A percentile compares a stretch with the other conserved stretches of the same genome.
These are phyloP conservation scores for Rosa multiflora DNA, from an alignment of 306 rosid genomes.

Conservation along the genomic window DNA sequence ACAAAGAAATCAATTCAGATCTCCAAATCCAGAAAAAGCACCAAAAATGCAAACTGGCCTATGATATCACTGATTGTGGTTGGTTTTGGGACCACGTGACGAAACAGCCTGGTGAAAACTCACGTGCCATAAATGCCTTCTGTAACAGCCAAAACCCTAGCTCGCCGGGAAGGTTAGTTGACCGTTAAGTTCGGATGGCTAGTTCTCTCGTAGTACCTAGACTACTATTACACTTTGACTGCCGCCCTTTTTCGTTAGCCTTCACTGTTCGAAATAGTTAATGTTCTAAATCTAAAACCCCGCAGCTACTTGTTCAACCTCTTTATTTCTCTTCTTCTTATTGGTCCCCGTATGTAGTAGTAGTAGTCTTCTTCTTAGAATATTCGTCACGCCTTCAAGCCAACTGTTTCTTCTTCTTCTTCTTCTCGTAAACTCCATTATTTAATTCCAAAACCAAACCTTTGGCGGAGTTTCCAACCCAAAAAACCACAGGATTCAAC, in stretches of 20 bases:
- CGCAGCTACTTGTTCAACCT: not conserved
- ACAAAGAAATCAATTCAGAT: not conserved
- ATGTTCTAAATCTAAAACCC: not conserved
- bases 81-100: not conserved
- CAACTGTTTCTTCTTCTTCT: not conserved
- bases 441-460: slow-evolving; percentile 16
- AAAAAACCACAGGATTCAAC: slow-evolving; percentile 19
- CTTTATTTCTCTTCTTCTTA: not conserved
- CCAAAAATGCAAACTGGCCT: not conserved
- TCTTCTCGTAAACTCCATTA: slow-evolving; percentile 25
- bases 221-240: not conserved
- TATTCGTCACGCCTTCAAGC: not conserved
- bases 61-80: not conserved
- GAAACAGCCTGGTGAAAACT: not conserved
- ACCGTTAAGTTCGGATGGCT: not conserved
- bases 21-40: not conserved
- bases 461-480: slow-evolving; percentile 45
- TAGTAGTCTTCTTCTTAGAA: not conserved
- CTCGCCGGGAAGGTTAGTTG: not conserved
- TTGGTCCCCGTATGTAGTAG: no score
- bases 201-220: no score
- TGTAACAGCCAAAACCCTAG: not conserved
- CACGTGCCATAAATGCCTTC: not conserved
- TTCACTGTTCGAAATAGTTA: not conserved
- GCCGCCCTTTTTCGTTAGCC: not conserved